Conservation (phyloP, 371 early-diverging fungal species). For the Gilbertella persicaria region DNA sequence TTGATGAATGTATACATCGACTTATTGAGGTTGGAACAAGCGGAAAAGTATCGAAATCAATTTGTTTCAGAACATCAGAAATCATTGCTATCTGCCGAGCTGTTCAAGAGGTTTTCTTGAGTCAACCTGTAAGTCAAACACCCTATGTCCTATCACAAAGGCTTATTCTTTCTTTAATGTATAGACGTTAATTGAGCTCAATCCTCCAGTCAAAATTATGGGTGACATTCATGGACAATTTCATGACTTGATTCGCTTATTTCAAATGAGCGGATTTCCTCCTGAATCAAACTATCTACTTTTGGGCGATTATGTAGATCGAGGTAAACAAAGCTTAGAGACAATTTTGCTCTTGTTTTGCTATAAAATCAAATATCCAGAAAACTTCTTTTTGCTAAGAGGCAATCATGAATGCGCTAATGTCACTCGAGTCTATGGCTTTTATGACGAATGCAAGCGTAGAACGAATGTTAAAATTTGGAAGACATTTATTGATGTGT, state of each 20-base stretch:
- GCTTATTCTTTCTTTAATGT: conserved; percentile 8
- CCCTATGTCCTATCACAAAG: too few relatives aligned
- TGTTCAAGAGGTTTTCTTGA: conserved; percentile 87
- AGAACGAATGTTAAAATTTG: conserved; percentile 90
- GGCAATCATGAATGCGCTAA: conserved; percentile 98
- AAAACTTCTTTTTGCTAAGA: conserved; percentile 94
- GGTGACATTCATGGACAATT: conserved; percentile 96
- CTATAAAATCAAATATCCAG: conserved; percentile 96
- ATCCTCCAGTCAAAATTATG: conserved; percentile 94
- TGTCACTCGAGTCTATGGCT: conserved; percentile 94
- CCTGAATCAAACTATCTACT: too few relatives aligned
- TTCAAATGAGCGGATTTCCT: conserved; percentile 87
- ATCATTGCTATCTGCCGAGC: conserved; percentile 84
- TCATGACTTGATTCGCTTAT: conserved; percentile 85
- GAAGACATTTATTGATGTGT: conserved; percentile 96
- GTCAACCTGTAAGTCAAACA: conserved; percentile 81
- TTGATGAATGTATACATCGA: conserved; percentile 85
- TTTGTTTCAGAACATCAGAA: conserved; percentile 79
- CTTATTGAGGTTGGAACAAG: conserved; percentile 70
- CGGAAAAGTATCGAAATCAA: conserved; percentile 62
- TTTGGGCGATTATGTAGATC: conserved; percentile 98
- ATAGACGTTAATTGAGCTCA: conserved; percentile 84
- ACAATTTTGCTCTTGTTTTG: conserved; percentile 92
- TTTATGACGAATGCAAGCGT: conserved; percentile 99
- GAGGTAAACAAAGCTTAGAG: conserved; percentile 95